Evolutionary conservation across 345 rosid genomes (phyloP).

Genomic region (Hevea brasiliensis): DNA sequence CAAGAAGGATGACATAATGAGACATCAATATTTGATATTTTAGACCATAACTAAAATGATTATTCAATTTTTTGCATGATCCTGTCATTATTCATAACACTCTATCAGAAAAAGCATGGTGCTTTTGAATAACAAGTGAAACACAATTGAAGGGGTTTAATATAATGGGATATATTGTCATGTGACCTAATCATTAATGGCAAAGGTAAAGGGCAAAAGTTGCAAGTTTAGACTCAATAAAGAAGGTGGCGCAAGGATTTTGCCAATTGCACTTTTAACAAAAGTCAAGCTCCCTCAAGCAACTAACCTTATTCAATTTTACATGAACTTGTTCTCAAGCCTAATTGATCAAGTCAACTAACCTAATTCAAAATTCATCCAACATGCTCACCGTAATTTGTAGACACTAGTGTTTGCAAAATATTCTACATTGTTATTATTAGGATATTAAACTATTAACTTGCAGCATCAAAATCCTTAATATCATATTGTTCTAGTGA

Average conservation of each 20-base stretch:
- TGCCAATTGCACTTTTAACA: background rate
- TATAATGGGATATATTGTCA: slow-evolving; percentile 8
- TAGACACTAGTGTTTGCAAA: background rate
- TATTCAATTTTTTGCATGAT: background rate
- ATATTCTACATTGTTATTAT: background rate
- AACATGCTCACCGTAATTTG: background rate
- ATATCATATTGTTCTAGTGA: too few species aligned
- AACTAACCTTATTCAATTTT: background rate
- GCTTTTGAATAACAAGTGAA: background rate
- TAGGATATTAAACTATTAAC: background rate
- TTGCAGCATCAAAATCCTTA: background rate
- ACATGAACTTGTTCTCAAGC: background rate
- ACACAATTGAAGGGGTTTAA: background rate
- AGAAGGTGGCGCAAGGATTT: background rate
- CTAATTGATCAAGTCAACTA: background rate
- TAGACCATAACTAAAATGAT: background rate
- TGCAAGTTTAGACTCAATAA: slow-evolving; percentile 6
- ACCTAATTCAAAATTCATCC: background rate
- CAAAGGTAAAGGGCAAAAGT: background rate
- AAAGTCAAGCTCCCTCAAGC: background rate
- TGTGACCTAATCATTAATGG: slow-evolving; percentile 10
- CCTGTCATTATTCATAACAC: background rate
- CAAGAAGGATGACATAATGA: background rate
- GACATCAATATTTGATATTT: background rate
- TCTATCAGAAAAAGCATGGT: background rate